Conservation (phyloP, 306 rosid genomes). For the Alnus rubra region DNA sequence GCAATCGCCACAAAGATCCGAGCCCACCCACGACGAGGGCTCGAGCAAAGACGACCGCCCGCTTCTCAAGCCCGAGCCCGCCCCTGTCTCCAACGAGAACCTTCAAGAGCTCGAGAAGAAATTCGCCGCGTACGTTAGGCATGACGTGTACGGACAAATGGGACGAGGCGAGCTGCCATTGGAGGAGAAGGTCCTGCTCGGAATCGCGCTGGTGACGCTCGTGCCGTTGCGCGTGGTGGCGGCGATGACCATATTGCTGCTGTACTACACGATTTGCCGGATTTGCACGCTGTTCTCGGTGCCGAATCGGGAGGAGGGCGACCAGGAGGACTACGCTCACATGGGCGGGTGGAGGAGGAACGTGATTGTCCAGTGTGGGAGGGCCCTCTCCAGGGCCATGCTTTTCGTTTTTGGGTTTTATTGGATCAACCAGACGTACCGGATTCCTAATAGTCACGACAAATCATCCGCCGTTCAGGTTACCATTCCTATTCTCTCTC, state of each 20-base stretch:
- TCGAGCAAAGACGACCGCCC: conserved; percentile 62
- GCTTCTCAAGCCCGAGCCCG: conserved; percentile 62
- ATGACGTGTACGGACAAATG: conserved; percentile 83
- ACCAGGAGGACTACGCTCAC: conserved; percentile 86
- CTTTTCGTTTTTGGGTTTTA: conserved; percentile 82
- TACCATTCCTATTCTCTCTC: neutral
- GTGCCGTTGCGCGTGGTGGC: conserved; percentile 69
- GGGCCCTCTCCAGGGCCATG: conserved; percentile 69
- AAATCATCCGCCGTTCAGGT: conserved; percentile 45
- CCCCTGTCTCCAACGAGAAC: conserved; percentile 28
- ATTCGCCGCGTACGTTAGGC: conserved; percentile 71
- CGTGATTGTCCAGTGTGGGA: conserved; percentile 64
- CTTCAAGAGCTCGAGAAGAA: conserved; percentile 73
- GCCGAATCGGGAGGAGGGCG: conserved; percentile 69
- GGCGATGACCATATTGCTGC: conserved; percentile 41
- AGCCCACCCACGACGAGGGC: conserved; percentile 19
- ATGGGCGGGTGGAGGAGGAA: conserved; percentile 75
- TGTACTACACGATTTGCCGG: conserved; percentile 76
- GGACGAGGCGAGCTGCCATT: conserved; percentile 79
- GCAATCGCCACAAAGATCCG: conserved; percentile 6
- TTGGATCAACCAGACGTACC: conserved; percentile 64
- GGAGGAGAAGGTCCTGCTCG: conserved; percentile 71
- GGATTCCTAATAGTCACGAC: conserved; percentile 19
- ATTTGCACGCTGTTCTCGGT: conserved; percentile 60
- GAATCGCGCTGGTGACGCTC: conserved; percentile 63